Conservation (phyloP, 768 basidiomycete species). For the Mycena alexandri region DNA sequence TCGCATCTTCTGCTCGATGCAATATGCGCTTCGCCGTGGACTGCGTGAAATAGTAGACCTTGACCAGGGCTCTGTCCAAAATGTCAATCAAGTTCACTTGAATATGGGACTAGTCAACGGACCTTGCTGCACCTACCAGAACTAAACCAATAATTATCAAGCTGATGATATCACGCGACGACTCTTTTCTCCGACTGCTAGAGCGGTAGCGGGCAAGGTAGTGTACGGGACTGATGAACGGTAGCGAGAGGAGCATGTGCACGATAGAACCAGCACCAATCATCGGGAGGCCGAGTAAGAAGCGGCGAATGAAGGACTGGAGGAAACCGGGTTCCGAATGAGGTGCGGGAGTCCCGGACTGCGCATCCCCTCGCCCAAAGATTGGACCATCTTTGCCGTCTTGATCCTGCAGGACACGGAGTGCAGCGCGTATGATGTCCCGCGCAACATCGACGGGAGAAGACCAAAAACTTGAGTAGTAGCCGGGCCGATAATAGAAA, state of each 20-base stretch:
- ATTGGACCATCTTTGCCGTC: constrained; percentile 54
- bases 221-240: constrained; percentile 75
- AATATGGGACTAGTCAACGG: constrained; percentile 34
- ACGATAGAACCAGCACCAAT: constrained; percentile 83
- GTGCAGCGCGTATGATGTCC: constrained; percentile 72
- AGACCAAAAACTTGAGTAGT: constrained; percentile 57
- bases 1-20: constrained; percentile 82
- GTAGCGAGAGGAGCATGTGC: constrained; percentile 76
- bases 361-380: constrained; percentile 36
- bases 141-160: constrained; percentile 73
- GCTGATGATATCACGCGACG: constrained; percentile 74
- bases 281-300: constrained; percentile 81
- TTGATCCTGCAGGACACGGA: constrained; percentile 72
- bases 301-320: constrained; percentile 72
- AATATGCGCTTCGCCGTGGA: constrained; percentile 69
- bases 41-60: constrained; percentile 78
- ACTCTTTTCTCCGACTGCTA: constrained; percentile 65
- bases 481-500: constrained; percentile 48
- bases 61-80: constrained; percentile 69
- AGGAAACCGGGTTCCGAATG: constrained; percentile 60
- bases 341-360: constrained; percentile 35
- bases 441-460: constrained; percentile 70
- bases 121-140: constrained; percentile 74
- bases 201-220: constrained; percentile 77
- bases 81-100: constrained; percentile 21